A percentile compares a stretch with the other conserved stretches of the same genome.
phyloP scores from a whole-genome alignment of 2,329 filamentous ascomycete species.

The Chlorencoelia australis region DNA sequence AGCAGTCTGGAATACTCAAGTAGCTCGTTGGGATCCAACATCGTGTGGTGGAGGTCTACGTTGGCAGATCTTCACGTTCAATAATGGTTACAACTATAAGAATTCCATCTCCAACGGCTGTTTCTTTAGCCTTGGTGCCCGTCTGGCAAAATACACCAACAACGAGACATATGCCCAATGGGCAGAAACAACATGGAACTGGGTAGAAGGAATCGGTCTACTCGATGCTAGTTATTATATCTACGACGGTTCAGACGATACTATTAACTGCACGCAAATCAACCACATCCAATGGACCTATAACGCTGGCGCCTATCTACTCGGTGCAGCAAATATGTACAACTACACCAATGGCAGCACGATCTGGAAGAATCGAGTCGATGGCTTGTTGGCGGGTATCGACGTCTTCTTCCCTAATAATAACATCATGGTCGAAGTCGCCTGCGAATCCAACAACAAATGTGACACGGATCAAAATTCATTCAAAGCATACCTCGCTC shows the following conservation, averaged over 20 bases:
- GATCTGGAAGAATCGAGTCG: conserved; percentile 49
- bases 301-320: conserved; percentile 56
- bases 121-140: conserved; percentile 53
- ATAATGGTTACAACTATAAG: conserved; percentile 73
- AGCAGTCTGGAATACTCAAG: conserved; percentile 74
- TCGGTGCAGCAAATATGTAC: conserved; percentile 59
- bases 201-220: conserved; percentile 48
- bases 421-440: conserved; percentile 53
- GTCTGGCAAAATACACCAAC: conserved; percentile 66
- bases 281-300: conserved; percentile 59
- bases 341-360: conserved; percentile 47
- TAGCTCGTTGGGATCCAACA: conserved; percentile 57
- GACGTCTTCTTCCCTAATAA: conserved; percentile 42
- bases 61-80: conserved; percentile 80
- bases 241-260: conserved; percentile 51
- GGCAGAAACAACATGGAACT: conserved; percentile 65
- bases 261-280: conserved; percentile 45
- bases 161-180: conserved; percentile 70
- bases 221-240: conserved; percentile 50
- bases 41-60: conserved; percentile 66
- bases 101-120: conserved; percentile 54
- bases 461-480: conserved; percentile 52
- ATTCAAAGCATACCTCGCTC: conserved; percentile 51
- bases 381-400: conserved; percentile 44
- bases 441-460: conserved; percentile 48